Conservation (phyloP, 768 basidiomycete genomes). For the Termitomyces sp. region DNA sequence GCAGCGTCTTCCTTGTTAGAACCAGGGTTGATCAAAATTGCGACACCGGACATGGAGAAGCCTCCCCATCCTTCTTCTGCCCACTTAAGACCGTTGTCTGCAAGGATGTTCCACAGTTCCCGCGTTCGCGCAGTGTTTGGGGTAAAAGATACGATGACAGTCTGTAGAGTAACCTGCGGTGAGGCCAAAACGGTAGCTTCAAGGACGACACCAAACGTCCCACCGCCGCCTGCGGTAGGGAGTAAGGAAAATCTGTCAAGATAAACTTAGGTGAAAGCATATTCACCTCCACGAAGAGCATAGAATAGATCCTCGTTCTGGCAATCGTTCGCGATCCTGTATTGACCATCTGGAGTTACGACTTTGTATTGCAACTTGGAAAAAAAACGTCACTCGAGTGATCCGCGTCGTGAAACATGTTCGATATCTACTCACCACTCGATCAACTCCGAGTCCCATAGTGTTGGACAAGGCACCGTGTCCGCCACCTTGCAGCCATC, state of each 20-base stretch:
- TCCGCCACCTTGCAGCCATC: conserved; percentile 41
- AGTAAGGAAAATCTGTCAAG: background rate
- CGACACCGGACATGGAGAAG: conserved; percentile 28
- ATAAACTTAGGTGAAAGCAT: background rate
- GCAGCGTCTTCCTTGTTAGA: conserved; percentile 28
- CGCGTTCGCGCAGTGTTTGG: conserved; percentile 20
- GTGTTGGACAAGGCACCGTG: conserved; percentile 37
- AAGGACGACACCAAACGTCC: conserved; percentile 40
- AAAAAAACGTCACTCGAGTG: background rate
- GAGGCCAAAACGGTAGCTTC: conserved; percentile 31
- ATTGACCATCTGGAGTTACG: conserved; percentile 46
- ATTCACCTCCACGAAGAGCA: conserved; percentile 40
- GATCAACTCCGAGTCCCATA: conserved; percentile 41
- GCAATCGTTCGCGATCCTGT: conserved; percentile 39
- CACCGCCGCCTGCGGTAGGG: conserved; percentile 30
- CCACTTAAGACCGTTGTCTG: conserved; percentile 33
- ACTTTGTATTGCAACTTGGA: conserved; percentile 41
- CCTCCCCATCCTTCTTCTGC: conserved; percentile 46
- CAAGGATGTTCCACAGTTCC: conserved; percentile 30
- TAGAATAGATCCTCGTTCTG: conserved; percentile 50
- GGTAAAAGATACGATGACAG: conserved; percentile 27
- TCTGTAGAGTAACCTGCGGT: conserved; percentile 28
- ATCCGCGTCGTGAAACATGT: background rate
- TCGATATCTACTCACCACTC: conserved; percentile 26
- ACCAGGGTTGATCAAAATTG: conserved; percentile 40